phyloP scores from a whole-genome alignment of 2,329 filamentous ascomycete species.

The Talaromyces sp. region DNA sequence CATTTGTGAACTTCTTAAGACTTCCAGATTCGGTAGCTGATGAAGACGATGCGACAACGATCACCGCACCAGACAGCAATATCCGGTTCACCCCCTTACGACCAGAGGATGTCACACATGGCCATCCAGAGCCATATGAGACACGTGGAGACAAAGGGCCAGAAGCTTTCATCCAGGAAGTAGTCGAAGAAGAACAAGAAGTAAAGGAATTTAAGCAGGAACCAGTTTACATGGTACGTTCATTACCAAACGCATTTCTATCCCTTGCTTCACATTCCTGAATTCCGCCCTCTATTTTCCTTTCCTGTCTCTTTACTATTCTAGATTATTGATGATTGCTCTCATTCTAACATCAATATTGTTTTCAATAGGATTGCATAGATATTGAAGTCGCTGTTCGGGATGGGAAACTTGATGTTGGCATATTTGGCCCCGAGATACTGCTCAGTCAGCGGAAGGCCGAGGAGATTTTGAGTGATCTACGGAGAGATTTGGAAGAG shows the following conservation, averaged over 20 bases:
- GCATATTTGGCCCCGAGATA: slow-evolving; percentile 46
- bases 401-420: slow-evolving; percentile 47
- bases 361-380: slow-evolving; percentile 42
- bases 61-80: background rate
- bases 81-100: background rate
- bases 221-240: slow-evolving; percentile 20
- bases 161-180: background rate
- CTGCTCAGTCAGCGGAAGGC: slow-evolving; percentile 14
- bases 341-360: background rate
- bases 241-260: background rate
- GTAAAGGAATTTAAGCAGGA: background rate
- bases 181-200: background rate
- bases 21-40: slow-evolving; percentile 38
- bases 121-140: background rate
- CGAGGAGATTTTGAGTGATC: slow-evolving; percentile 15
- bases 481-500: slow-evolving; percentile 18
- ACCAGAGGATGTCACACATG: background rate
- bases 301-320: background rate
- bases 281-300: background rate
- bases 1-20: slow-evolving; percentile 76
- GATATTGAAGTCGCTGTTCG: slow-evolving; percentile 53
- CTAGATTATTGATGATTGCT: background rate
- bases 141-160: background rate
- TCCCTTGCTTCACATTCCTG: background rate
- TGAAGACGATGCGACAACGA: background rate